A percentile compares a stretch with the other conserved stretches of the same genome.
Evolutionary conservation across 768 basidiomycete genomes (phyloP).

Genomic region (Serendipita sp.): DNA sequence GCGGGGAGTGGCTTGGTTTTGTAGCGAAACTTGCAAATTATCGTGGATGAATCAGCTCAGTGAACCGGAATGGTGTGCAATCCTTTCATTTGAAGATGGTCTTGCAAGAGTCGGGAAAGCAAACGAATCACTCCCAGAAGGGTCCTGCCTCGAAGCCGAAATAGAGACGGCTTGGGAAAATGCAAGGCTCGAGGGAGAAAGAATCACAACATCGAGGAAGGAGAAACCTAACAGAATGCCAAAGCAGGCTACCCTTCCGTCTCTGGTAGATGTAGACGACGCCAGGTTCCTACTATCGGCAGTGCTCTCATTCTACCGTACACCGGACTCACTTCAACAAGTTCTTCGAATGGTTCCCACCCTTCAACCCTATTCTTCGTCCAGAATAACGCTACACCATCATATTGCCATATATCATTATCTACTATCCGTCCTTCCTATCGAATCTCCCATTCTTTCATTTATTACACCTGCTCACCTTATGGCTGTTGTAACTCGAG

Average conservation of each 20-base stretch:
- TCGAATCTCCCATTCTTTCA: not conserved
- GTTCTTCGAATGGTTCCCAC: not conserved
- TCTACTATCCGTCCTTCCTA: not conserved
- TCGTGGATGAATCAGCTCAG: not conserved
- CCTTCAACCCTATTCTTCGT: not conserved
- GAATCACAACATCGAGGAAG: not conserved
- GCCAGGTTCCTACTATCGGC: not conserved
- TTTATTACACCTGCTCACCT: not conserved
- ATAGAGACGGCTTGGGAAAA: not conserved
- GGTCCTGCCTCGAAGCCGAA: not conserved
- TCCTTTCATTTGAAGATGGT: not conserved
- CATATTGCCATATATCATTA: constrained; percentile 1
- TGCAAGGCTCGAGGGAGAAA: not conserved
- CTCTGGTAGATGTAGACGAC: not conserved
- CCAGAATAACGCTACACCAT: not conserved
- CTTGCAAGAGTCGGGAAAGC: not conserved
- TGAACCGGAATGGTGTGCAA: not conserved
- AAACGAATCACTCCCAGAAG: not conserved
- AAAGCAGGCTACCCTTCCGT: not conserved
- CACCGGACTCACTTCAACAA: no score
- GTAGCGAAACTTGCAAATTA: not conserved
- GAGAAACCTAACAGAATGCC: not conserved
- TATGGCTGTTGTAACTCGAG: not conserved
- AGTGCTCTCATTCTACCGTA: not conserved
- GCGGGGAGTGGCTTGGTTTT: not conserved